Base-by-base conservation (phyloP, 345 rosid species). In the Nephelium lappaceum region DNA sequence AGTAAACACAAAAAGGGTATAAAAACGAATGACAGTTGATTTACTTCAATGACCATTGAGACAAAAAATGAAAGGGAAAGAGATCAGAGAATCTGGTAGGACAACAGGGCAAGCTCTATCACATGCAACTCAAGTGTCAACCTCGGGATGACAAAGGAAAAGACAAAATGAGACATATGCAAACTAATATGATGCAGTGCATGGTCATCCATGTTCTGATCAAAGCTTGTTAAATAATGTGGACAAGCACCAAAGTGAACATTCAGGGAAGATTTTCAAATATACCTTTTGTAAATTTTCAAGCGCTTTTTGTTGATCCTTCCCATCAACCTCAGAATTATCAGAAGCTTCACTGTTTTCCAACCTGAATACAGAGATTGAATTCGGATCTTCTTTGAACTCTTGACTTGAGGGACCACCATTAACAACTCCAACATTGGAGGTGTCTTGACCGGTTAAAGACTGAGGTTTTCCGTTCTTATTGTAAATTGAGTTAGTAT, bases 391-490 rank as follows among this genome's bases (percentile, higher is more conserved):
- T 15, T 80, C 82, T 53, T 69, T 76, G 70, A 51, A 69, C 72
- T 83, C 86, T 58, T 73, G 84, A 79, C 71, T 66, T 23, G 85
- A 80, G 21, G 76, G 72, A 74, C 83, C 86, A 51, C 91, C 92
- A 77, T 88, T 90, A 81, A 88, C 83, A 42, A 67, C 84, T 36
- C 81, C 70, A 25, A 72, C 81, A 65, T 87, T 69, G 36, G 86
- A 77, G 25, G 86, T 79, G 78, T 81, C 81, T 74, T 74, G 76
- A 71, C 51, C 71, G 12, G 58, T 51, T 11, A 47, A 64, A 55
- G 83, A 45, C 69, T 77, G 47, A 67, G 4, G 36, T 23, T 70
- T 80, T 69, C 63, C 82, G 25, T 70, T 68, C 18, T 77, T 73
- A 80, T 63, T 85, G 79, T 43, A 79, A 69, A 80, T 61, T 3